phyloP scores from a whole-genome alignment of 202 grass and related monocot species.

The Cymbopogon flexuosus region DNA sequence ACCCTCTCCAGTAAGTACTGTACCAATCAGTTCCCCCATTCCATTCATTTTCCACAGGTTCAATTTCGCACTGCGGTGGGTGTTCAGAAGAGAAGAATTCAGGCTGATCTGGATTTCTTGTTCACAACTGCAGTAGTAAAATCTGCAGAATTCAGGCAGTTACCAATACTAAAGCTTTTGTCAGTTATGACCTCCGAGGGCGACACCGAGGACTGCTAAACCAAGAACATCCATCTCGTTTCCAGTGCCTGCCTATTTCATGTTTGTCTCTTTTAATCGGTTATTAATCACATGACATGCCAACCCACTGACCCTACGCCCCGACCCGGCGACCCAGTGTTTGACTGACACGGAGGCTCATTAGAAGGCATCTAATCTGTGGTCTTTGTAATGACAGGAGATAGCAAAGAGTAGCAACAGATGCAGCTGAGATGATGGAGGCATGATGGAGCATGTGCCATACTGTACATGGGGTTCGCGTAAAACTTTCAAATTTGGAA shows the following conservation, averaged over 20 bases:
- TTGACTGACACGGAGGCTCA: constrained; percentile 12
- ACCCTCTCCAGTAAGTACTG: neutral
- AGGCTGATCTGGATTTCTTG: neutral
- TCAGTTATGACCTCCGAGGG: no score
- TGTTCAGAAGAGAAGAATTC: neutral
- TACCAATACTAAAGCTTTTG: no score
- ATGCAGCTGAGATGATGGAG: neutral
- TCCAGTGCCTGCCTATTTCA: neutral
- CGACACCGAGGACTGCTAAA: neutral
- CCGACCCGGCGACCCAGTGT: neutral
- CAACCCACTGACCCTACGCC: neutral
- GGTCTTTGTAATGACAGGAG: neutral
- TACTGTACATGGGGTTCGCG: neutral
- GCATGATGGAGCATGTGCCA: neutral
- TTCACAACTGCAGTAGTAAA: no score
- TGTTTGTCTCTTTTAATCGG: neutral
- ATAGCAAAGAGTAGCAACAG: neutral
- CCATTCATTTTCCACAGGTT: neutral
- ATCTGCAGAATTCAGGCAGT: neutral
- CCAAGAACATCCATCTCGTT: constrained; percentile 24
- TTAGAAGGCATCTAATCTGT: neutral
- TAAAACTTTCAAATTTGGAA: neutral
- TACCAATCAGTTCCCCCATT: neutral
- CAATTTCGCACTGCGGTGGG: neutral
- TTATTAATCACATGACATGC: neutral